A percentile compares a stretch with the other conserved stretches of the same genome.
These are phyloP conservation scores for Mycena galericulata DNA, from an alignment of 768 basidiomycete species.

Conservation along the genomic window DNA sequence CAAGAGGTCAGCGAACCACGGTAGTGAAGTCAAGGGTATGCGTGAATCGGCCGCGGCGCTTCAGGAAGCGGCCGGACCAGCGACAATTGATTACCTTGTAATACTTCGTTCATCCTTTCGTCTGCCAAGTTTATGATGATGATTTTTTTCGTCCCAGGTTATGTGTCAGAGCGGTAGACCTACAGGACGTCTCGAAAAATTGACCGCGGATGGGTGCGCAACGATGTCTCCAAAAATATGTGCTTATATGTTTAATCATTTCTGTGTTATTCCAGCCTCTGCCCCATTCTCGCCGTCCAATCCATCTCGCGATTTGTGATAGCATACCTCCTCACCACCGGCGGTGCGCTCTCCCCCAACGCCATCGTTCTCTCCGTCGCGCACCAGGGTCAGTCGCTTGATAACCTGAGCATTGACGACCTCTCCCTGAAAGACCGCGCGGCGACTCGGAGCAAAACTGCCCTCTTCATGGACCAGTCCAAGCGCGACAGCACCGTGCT, in stretches of 20 bases:
- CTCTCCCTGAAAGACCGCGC: neutral
- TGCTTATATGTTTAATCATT: neutral
- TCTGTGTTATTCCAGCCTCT: neutral
- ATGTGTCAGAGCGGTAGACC: slow-evolving; percentile 12
- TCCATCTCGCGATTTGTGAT: slow-evolving; percentile 6
- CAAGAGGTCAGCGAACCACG: neutral
- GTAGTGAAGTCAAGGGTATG: slow-evolving; percentile 3
- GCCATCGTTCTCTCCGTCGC: slow-evolving; percentile 13
- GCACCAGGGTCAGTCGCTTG: neutral
- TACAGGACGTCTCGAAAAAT: neutral
- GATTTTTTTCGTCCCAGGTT: neutral
- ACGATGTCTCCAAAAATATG: neutral
- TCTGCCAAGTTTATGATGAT: neutral
- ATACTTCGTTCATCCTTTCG: neutral
- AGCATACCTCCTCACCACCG: slow-evolving; percentile 5
- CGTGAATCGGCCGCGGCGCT: neutral
- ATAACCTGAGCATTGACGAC: slow-evolving; percentile 7
- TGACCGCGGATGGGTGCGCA: slow-evolving; percentile 8
- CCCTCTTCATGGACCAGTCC: slow-evolving; percentile 14
- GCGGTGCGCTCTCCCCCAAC: neutral
- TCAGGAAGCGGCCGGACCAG: slow-evolving; percentile 1
- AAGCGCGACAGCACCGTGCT: slow-evolving; percentile 17
- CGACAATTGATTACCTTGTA: slow-evolving; percentile 18
- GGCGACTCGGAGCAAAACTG: slow-evolving; percentile 3
- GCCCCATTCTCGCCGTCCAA: slow-evolving; percentile 6